These are phyloP conservation scores for Cladosporium oxysporum DNA, from an alignment of 2,329 filamentous ascomycete species.

Conservation along the genomic window DNA sequence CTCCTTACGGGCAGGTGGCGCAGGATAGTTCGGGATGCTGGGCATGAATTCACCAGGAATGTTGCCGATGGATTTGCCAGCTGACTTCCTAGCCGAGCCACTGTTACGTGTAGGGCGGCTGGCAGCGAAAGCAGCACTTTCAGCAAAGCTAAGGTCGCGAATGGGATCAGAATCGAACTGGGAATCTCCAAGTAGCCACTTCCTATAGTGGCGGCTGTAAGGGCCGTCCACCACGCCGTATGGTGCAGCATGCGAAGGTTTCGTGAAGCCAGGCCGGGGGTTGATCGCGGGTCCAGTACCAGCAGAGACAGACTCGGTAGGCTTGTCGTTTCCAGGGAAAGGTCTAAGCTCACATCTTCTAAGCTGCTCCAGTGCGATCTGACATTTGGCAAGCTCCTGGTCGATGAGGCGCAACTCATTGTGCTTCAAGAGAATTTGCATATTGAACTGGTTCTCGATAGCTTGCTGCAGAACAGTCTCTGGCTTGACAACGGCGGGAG, in stretches of 20 bases:
- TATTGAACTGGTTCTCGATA: slow-evolving; percentile 83
- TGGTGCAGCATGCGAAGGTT: slow-evolving; percentile 77
- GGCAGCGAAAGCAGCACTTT: slow-evolving; percentile 47
- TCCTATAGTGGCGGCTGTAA: slow-evolving; percentile 90
- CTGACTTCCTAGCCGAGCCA: slow-evolving; percentile 56
- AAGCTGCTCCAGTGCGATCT: slow-evolving; percentile 88
- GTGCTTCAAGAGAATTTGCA: slow-evolving; percentile 92
- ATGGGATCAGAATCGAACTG: slow-evolving; percentile 66
- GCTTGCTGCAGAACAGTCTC: slow-evolving; percentile 59
- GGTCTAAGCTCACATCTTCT: slow-evolving; percentile 90
- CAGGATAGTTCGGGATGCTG: slow-evolving; percentile 66
- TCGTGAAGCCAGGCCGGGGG: slow-evolving; percentile 60
- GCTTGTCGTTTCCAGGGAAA: slow-evolving; percentile 72
- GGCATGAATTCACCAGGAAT: slow-evolving; percentile 55
- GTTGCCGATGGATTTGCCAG: slow-evolving; percentile 59
- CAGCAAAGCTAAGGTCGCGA: slow-evolving; percentile 26
- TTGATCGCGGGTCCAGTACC: slow-evolving; percentile 73
- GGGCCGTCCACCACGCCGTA: slow-evolving; percentile 91
- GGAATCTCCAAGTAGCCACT: slow-evolving; percentile 89
- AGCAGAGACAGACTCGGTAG: slow-evolving; percentile 68
- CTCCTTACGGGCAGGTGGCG: slow-evolving; percentile 73
- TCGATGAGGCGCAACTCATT: slow-evolving; percentile 92
- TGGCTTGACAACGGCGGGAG: slow-evolving; percentile 17
- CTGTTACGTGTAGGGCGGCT: slow-evolving; percentile 79
- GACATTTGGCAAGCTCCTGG: slow-evolving; percentile 93